Percentiles rank a stretch among this genome's conserved stretches.
Conservation (phyloP, 495 filamentous ascomycete genomes). For the Aspergillus sclerotioniger region DNA sequence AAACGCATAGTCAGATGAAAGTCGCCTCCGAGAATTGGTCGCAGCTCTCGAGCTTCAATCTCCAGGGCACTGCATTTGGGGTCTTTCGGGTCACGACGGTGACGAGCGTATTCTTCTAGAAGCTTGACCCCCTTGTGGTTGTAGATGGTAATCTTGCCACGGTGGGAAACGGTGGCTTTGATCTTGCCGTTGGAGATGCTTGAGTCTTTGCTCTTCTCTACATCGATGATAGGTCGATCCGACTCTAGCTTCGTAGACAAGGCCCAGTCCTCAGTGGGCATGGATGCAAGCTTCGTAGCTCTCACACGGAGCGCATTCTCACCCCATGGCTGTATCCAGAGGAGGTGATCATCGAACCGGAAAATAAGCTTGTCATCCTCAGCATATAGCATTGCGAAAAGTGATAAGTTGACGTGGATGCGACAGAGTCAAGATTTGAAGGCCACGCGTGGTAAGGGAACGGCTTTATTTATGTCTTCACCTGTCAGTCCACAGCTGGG, state of each 20-base stretch:
- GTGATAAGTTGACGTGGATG: too few relatives aligned
- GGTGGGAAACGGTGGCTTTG: slow-evolving; percentile 42
- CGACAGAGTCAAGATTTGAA: background rate
- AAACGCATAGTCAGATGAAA: slow-evolving; percentile 54
- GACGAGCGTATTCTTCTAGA: slow-evolving; percentile 57
- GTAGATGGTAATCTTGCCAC: slow-evolving; percentile 52
- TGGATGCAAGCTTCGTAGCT: slow-evolving; percentile 46
- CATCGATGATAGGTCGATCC: slow-evolving; percentile 23
- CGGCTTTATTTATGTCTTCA: background rate
- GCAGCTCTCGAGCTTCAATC: slow-evolving; percentile 54
- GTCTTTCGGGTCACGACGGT: slow-evolving; percentile 47
- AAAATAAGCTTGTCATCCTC: slow-evolving; percentile 43
- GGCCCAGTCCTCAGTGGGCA: slow-evolving; percentile 55
- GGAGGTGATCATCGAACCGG: slow-evolving; percentile 50
- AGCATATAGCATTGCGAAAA: slow-evolving; percentile 39
- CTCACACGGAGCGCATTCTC: slow-evolving; percentile 52
- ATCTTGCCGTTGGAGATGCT: slow-evolving; percentile 52
- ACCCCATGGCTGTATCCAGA: slow-evolving; percentile 58
- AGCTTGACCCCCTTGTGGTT: slow-evolving; percentile 41
- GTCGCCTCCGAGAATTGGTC: slow-evolving; percentile 49
- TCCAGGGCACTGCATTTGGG: slow-evolving; percentile 55
- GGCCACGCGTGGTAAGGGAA: background rate
- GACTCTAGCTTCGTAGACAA: slow-evolving; percentile 30
- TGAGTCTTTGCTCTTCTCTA: slow-evolving; percentile 29
- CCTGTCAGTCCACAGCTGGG: background rate